Evolutionary conservation across 148 eudicot species (phyloP), one percentile per base, ranked within the genome.

Genomic region (Persicaria tinctoria): DNA sequence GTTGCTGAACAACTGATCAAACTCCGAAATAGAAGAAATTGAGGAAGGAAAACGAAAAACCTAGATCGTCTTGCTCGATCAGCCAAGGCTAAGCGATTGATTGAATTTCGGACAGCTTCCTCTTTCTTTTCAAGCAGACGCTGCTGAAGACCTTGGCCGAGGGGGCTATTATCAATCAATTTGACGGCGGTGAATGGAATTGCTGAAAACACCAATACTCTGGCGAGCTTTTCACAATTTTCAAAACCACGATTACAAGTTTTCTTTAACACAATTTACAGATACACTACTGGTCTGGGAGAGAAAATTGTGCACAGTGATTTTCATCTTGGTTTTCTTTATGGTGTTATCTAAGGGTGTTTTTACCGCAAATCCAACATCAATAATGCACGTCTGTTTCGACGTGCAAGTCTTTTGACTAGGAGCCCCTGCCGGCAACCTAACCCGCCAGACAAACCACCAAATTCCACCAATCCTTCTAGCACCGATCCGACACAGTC

Each of bases 101-200:
- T 74, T 8, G 94, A 84, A 74, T 86, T 87, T 2, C 51, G 68
- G 5, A 85, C n/a, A 32, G 87, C 92, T 48, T 73, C 75, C 46
- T 78, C 78, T 82, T 96, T 92, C 78, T 74, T 89, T 70, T 82
- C 82, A 63, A 80, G 82, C 83, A 92, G 56, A 51, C 91, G 90
- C 74, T 79, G 81, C 80, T 87, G 97, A 2, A 96, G 91, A 8
- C 70, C 45, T 74, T 90, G 88, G 41, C 94, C 99, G 2, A 96
- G 81, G 1, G 99, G 94, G 74, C 99, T 96, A 75, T 85, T 90
- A 50, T 97, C 97, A 1, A 96, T 83, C 50, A 85, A 86, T 85
- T 96, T 96, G 50, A 96, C 99, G 45, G 97, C 95, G 2, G 97
- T 89, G 88, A 96, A 96, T 3, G 99, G 99, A 74, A 96, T 76